These are phyloP conservation scores for Pleurotus tuber-regium DNA, from an alignment of 768 basidiomycete species.

Conservation along the genomic window DNA sequence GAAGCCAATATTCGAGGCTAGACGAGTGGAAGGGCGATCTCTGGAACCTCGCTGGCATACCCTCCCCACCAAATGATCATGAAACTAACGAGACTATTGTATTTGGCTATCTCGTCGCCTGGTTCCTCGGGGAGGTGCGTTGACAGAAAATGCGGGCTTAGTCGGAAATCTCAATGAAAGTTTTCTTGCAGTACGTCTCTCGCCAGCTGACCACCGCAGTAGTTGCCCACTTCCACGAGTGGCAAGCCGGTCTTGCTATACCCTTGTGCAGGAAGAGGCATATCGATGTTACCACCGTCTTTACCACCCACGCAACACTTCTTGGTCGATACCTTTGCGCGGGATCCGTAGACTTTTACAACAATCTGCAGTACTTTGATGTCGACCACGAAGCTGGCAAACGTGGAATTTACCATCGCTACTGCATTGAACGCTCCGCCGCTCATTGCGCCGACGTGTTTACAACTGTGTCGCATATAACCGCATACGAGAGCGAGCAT, in stretches of 20 bases:
- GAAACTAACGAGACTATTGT: slow-evolving; percentile 99
- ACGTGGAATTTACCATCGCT: slow-evolving; percentile 95
- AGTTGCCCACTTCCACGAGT: slow-evolving; percentile 98
- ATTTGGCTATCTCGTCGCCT: slow-evolving; percentile 96
- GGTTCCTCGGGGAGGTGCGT: slow-evolving; percentile 98
- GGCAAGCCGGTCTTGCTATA: slow-evolving; percentile 97
- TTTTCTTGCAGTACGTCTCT: slow-evolving; percentile 61
- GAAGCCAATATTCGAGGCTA: slow-evolving; percentile 78
- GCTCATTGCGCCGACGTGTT: slow-evolving; percentile 98
- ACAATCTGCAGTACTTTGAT: slow-evolving; percentile 98
- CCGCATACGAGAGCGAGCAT: slow-evolving; percentile 96
- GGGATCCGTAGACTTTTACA: slow-evolving; percentile 98
- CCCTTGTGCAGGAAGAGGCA: slow-evolving; percentile 94
- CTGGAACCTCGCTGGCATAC: slow-evolving; percentile 98
- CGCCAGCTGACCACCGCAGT: slow-evolving; percentile 83
- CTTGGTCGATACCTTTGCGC: slow-evolving; percentile 98
- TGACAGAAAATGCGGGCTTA: not conserved
- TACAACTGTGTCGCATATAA: slow-evolving; percentile 97
- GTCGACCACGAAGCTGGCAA: slow-evolving; percentile 99
- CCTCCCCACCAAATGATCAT: slow-evolving; percentile 92
- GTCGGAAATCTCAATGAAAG: slow-evolving; percentile 1
- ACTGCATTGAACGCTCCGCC: slow-evolving; percentile 95
- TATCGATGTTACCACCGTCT: slow-evolving; percentile 97
- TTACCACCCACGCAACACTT: slow-evolving; percentile 97
- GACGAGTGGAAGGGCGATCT: slow-evolving; percentile 99